Evolutionary conservation across 768 basidiomycete species (phyloP), one percentile per base, ranked within the genome.

Genomic region (Russula emetica): DNA sequence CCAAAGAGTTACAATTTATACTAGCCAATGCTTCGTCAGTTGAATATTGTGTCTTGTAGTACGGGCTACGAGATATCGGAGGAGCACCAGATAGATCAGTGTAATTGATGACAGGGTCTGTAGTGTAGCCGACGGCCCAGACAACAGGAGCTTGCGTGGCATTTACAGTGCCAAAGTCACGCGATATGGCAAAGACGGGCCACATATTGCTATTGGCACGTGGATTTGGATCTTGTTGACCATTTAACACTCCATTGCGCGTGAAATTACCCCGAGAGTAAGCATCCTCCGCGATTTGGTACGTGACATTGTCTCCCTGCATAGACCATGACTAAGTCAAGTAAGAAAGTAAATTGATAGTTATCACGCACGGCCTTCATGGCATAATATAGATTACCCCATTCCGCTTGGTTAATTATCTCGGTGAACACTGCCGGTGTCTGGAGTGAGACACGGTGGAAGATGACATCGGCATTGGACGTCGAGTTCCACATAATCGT

Each of bases 1-100:
- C n/a, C 3, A 60, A 9, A n/a, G 5, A 47, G n/a, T 20, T 5
- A 30, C 16, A n/a, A 34, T 11, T 16, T 6, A 22, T 45, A 30
- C 59, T 57, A 22, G 65, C 69, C 47, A 16, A 72, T 64, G 44
- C 76, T 75, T 73, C 52, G 5, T 55, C 61, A 10, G 60, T 30
- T 6, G 62, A 74, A n/a, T 56, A 83, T 78, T 64, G 78, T 69
- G 45, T 71, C 72, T 8, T 72, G 70, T 78, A 79, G 63, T 77
- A 84, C 24, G 78, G 64, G 63, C 78, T 79, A 36, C 82, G 76
- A 2, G 69, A 60, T 64, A 81, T 80, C 20, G 71, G 74, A 26
- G 71, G 73, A 2, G 67, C 75, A 38, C 76, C 77, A 38, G 77
- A 73, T 1, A 77, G 74, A 26, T 80, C 69, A 32, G 63, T 67